These are phyloP conservation scores for Pseudopyrenochaeta lycopersici DNA, from an alignment of 2,329 filamentous ascomycete genomes.

Conservation along the genomic window DNA sequence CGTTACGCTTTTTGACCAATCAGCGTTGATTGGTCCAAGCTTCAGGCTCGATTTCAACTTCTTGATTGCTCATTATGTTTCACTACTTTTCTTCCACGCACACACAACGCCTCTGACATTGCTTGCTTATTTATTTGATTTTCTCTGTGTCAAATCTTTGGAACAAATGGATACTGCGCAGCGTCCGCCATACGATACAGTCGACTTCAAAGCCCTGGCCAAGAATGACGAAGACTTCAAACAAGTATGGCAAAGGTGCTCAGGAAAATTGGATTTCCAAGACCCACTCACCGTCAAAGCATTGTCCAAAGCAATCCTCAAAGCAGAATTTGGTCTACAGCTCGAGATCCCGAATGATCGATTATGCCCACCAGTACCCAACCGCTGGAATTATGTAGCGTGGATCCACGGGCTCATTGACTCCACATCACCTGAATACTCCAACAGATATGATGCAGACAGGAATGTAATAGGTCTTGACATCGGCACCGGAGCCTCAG, in stretches of 20 bases:
- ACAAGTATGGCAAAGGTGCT: conserved; percentile 55
- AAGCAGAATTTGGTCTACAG: conserved; percentile 75
- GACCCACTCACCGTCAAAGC: conserved; percentile 77
- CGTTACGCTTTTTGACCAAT: conserved; percentile 24
- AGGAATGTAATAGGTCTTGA: conserved; percentile 76
- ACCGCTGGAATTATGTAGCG: conserved; percentile 85
- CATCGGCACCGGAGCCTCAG: conserved; percentile 89
- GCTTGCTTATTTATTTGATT: no score
- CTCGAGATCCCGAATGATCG: conserved; percentile 79
- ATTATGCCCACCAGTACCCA: conserved; percentile 80
- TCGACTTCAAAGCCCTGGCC: conserved; percentile 71
- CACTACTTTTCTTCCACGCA: conserved; percentile 2
- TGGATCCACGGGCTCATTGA: conserved; percentile 88
- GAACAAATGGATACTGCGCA: conserved; percentile 33
- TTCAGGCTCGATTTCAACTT: not conserved
- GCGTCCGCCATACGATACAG: conserved; percentile 59
- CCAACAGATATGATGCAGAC: conserved; percentile 57
- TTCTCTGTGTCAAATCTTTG: not conserved
- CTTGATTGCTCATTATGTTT: conserved; percentile 1
- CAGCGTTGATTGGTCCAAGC: conserved; percentile 27
- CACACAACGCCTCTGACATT: not conserved
- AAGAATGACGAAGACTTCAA: conserved; percentile 67
- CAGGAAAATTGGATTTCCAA: conserved; percentile 78
- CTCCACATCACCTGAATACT: conserved; percentile 63
- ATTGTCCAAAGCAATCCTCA: conserved; percentile 81